Evolutionary conservation across 345 rosid genomes (phyloP), one percentile per base, ranked within the genome.

Genomic region (Lumnitzera littorea): DNA sequence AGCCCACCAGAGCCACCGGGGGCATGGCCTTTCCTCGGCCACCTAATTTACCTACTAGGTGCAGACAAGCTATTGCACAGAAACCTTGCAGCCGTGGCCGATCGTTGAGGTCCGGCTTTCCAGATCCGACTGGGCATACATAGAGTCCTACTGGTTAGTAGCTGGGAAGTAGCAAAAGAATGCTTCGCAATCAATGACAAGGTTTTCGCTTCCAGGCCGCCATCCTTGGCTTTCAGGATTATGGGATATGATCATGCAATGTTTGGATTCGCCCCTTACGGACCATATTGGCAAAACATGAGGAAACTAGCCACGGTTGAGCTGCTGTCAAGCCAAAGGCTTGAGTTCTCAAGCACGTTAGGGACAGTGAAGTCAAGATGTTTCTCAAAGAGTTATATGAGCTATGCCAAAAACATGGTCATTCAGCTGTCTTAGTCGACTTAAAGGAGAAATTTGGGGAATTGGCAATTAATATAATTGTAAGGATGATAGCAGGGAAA

Each of bases 11-110:
- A 74, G 55, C 46, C 72, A 31, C 56, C 58, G 15, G 67, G 72
- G 48, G 61, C 82, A 23, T 74, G 73, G 71, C 78, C 78, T 24
- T 11, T 68, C 3, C 24, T 74, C 5, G 82, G 82, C 56, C 76
- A 77, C 63, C 62, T 77, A 2, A 72, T 15, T 62, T 64, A 62
- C 23, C 64, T 74, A 4, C 55, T 61, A 11, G 24, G 64, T 43
- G 48, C 46, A 29, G 16, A 65, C 62, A 63, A 67, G 59, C 65
- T 65, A 8, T 23, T 59, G 1, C 76, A 74, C 59, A 62, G n/a
- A 62, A 25, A 48, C 11, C 61, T 74, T 2, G 76, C 61, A 12
- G 43, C 27, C 50, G 54, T 77, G 69, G 76, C 76, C 0, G 66
- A 74, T 50, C 51, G 51, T 47, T 46, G 58, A 13, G 74, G 82